Conservation (phyloP, 495 filamentous ascomycete genomes). For the Emericellopsis terricola region DNA sequence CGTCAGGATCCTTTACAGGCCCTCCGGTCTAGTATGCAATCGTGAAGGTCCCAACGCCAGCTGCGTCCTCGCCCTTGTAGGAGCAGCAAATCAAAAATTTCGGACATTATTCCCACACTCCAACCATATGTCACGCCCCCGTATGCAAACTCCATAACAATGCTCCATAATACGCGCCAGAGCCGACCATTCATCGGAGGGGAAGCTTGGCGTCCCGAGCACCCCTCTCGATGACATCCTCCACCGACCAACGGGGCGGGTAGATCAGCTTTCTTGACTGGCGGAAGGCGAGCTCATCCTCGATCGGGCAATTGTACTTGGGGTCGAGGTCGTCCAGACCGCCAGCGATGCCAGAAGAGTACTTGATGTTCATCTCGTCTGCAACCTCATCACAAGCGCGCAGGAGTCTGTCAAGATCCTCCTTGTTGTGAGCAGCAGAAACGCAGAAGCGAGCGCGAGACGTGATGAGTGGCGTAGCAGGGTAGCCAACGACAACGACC, state of each 20-base stretch:
- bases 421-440: slow-evolving; percentile 91
- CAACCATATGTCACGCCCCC: background rate
- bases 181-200: slow-evolving; percentile 28
- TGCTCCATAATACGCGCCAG: background rate
- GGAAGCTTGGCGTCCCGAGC: slow-evolving; percentile 61
- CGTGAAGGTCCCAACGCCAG: background rate
- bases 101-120: too few species aligned
- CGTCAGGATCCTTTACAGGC: background rate
- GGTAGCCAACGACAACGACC: slow-evolving; percentile 96
- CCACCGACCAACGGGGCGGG: slow-evolving; percentile 69
- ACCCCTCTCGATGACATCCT: slow-evolving; percentile 62
- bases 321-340: slow-evolving; percentile 58
- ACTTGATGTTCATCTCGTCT: slow-evolving; percentile 84
- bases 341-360: slow-evolving; percentile 83
- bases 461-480: slow-evolving; percentile 87
- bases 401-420: slow-evolving; percentile 83
- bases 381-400: slow-evolving; percentile 85
- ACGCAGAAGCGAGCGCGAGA: slow-evolving; percentile 93
- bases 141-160: background rate
- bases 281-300: slow-evolving; percentile 54
- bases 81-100: too few species aligned
- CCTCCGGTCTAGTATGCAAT: background rate
- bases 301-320: slow-evolving; percentile 47
- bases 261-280: slow-evolving; percentile 35
- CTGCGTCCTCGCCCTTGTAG: background rate